These are phyloP conservation scores for Perkinsus marinus DNA, from an alignment of 169 alveolate species.

Conservation along the genomic window DNA sequence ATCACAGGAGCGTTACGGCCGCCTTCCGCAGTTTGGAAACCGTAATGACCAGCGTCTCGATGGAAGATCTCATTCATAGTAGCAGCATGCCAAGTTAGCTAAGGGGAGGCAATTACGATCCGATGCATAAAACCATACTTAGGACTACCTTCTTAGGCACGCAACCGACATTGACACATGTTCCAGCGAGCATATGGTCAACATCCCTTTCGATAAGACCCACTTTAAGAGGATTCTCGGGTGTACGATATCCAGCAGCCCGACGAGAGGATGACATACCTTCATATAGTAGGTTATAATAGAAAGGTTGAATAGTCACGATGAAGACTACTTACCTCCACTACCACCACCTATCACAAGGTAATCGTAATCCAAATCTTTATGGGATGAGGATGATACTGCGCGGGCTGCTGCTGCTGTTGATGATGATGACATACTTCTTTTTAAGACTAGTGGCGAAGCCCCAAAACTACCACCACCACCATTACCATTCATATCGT, in stretches of 20 bases:
- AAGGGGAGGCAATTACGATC: not conserved
- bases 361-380: conserved; percentile 4
- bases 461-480: not conserved
- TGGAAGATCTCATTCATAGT: conserved; percentile 41
- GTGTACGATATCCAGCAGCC: conserved; percentile 15
- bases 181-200: conserved; percentile 67
- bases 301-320: too few species aligned
- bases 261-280: conserved; percentile 29
- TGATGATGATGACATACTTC: not conserved
- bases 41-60: conserved; percentile 43
- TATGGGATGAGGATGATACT: not conserved
- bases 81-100: conserved; percentile 65
- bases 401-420: not conserved
- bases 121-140: too few species aligned
- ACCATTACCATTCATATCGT: not conserved
- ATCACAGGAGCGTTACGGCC: conserved; percentile 12
- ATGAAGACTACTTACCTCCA: conserved; percentile 31
- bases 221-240: not conserved
- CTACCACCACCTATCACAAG: conserved; percentile 37
- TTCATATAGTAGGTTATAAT: not conserved
- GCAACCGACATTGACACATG: conserved; percentile 89
- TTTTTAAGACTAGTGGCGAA: not conserved
- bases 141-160: conserved; percentile 85
- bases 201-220: conserved; percentile 34
- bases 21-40: conserved; percentile 30